A percentile compares a stretch with the other conserved stretches of the same genome.
phyloP scores from a whole-genome alignment of 352 stramenopile species.

The Phytophthora aleatoria region DNA sequence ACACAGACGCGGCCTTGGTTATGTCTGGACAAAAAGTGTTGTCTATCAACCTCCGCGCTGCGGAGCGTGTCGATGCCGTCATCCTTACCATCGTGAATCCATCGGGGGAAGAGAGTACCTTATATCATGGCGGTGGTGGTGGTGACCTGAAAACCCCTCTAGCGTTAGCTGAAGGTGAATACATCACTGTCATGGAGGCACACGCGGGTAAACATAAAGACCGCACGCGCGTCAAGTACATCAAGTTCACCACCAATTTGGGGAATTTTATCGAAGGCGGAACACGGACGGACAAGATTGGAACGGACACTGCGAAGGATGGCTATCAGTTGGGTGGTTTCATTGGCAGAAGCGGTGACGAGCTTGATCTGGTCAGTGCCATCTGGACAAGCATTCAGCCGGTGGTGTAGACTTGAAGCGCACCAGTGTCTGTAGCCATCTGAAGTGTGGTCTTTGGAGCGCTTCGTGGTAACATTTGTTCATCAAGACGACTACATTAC shows the following conservation, averaged over 20 bases:
- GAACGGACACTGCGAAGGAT: constrained; percentile 1
- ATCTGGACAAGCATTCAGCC: constrained; percentile 4
- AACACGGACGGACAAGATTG: background rate
- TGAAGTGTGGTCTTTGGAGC: too few relatives aligned
- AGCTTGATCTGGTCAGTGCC: background rate
- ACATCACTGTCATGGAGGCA: background rate
- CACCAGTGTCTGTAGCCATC: too few relatives aligned
- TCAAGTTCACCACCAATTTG: background rate
- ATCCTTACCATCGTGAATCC: background rate
- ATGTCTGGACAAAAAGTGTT: background rate
- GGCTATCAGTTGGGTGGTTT: background rate
- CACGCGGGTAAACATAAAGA: background rate
- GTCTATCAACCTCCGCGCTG: background rate
- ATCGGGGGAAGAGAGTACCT: background rate
- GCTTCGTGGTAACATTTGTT: too few relatives aligned
- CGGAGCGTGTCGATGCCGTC: background rate
- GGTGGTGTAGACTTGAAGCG: background rate
- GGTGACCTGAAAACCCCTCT: background rate
- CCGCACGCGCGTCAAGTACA: background rate
- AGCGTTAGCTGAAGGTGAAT: background rate
- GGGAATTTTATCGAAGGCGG: background rate
- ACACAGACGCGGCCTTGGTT: background rate
- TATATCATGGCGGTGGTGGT: background rate
- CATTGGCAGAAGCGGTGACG: constrained; percentile 1
- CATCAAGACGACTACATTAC: too few relatives aligned